A percentile compares a stretch with the other conserved stretches of the same genome.
Evolutionary conservation across 2,329 filamentous ascomycete species (phyloP).

Genomic region (Nemania diffusa): DNA sequence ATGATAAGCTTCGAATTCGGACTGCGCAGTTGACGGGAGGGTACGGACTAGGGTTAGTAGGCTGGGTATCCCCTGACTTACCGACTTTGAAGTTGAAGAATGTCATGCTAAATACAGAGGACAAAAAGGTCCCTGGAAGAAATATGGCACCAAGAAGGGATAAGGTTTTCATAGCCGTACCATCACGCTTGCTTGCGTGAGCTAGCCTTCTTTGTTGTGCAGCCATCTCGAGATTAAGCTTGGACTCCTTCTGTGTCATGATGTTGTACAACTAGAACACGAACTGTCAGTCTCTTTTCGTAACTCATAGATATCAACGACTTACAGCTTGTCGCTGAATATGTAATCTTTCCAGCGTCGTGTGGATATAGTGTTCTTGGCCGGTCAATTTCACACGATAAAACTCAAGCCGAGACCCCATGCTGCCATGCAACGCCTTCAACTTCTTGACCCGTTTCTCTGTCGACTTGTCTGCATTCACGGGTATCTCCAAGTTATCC

Average conservation of each 20-base stretch:
- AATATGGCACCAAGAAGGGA: constrained; percentile 72
- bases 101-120: constrained; percentile 73
- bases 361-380: constrained; percentile 71
- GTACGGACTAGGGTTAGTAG: background rate
- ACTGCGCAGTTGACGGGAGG: background rate
- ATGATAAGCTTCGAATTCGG: constrained; percentile 12
- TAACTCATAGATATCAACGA: constrained; percentile 23
- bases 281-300: constrained; percentile 24
- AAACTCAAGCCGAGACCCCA: constrained; percentile 66
- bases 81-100: constrained; percentile 71
- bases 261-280: constrained; percentile 69
- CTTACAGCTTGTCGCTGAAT: constrained; percentile 70
- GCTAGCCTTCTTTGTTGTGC: constrained; percentile 68
- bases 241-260: constrained; percentile 72
- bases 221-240: constrained; percentile 71
- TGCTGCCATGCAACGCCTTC: constrained; percentile 59
- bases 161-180: constrained; percentile 72
- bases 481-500: constrained; percentile 53
- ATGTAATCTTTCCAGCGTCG: constrained; percentile 68
- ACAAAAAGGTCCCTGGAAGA: constrained; percentile 69
- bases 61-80: constrained; percentile 40
- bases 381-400: constrained; percentile 70
- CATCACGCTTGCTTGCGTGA: constrained; percentile 69
- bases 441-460: constrained; percentile 37
- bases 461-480: constrained; percentile 30